Evolutionary conservation across 1,284 basidiomycete species (phyloP).

Genomic region (Malassezia dermatis): DNA sequence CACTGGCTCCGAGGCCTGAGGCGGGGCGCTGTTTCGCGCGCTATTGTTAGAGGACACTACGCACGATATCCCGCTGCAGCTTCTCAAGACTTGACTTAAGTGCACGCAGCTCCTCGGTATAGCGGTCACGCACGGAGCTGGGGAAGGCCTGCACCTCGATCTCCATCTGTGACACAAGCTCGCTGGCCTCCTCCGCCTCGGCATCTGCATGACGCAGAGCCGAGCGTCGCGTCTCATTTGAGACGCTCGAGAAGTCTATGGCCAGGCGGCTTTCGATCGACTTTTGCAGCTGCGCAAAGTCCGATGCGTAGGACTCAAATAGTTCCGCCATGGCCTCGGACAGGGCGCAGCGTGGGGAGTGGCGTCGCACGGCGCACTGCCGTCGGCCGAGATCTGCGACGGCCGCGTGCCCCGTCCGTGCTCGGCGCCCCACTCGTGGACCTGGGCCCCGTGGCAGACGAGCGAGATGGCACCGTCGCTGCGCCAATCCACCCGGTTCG

Average conservation of each 20-base stretch:
- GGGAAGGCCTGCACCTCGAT: slow-evolving; percentile 96
- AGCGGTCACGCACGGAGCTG: slow-evolving; percentile 50
- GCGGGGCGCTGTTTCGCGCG: background rate
- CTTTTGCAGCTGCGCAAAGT: slow-evolving; percentile 35
- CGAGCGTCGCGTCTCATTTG: slow-evolving; percentile 65
- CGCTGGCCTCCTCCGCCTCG: slow-evolving; percentile 95
- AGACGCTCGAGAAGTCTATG: slow-evolving; percentile 16
- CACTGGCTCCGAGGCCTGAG: background rate
- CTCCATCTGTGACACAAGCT: slow-evolving; percentile 94
- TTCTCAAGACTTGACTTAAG: slow-evolving; percentile 30
- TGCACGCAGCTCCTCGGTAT: slow-evolving; percentile 26
- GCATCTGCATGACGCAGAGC: slow-evolving; percentile 75
- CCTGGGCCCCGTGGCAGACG: background rate
- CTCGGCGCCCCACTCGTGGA: background rate
- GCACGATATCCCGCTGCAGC: slow-evolving; percentile 24
- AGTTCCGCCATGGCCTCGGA: slow-evolving; percentile 38
- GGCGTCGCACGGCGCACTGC: background rate
- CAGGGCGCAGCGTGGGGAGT: background rate
- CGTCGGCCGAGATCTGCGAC: slow-evolving; percentile 9
- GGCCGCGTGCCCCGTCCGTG: background rate
- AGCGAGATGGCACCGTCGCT: background rate
- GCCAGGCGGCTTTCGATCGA: slow-evolving; percentile 30
- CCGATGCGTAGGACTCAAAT: slow-evolving; percentile 43
- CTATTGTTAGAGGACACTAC: background rate
- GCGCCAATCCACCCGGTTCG: slow-evolving; percentile 6